phyloP scores from a whole-genome alignment of 805 yeast genomes.

The Gaillardinia entomophila region DNA sequence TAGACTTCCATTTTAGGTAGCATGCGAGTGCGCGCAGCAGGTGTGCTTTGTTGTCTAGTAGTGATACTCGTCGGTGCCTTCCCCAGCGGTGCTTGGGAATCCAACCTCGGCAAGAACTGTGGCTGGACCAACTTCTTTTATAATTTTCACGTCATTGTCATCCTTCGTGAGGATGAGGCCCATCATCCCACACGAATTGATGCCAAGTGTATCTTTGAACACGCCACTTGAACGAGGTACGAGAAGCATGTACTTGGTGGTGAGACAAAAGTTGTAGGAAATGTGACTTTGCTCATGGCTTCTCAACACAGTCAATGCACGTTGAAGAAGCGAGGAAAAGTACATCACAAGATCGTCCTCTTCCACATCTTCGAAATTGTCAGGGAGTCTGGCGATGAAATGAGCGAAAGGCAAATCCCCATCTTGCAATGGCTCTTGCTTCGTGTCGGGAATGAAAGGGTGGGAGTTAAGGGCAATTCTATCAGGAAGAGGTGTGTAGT shows the following conservation, averaged over 20 bases:
- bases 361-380: constrained; percentile 32
- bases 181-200: constrained; percentile 75
- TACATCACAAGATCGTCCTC: constrained; percentile 60
- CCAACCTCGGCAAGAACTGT: constrained; percentile 62
- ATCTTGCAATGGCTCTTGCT: constrained; percentile 56
- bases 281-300: constrained; percentile 41
- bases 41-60: constrained; percentile 34
- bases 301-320: constrained; percentile 61
- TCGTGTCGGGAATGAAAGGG: constrained; percentile 49
- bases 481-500: constrained; percentile 56
- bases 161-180: constrained; percentile 78
- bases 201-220: constrained; percentile 47
- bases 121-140: constrained; percentile 42
- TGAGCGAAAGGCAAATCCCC: constrained; percentile 73
- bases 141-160: constrained; percentile 44
- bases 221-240: constrained; percentile 71
- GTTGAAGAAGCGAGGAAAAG: constrained; percentile 67
- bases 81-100: constrained; percentile 54
- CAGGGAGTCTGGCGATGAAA: constrained; percentile 60
- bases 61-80: constrained; percentile 57
- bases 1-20: too few species aligned
- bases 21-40: not conserved
- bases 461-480: constrained; percentile 33
- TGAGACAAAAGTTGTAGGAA: constrained; percentile 79
- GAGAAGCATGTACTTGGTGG: constrained; percentile 75